Conservation (phyloP, 2,329 filamentous ascomycete species). For the Colletotrichum musae region DNA sequence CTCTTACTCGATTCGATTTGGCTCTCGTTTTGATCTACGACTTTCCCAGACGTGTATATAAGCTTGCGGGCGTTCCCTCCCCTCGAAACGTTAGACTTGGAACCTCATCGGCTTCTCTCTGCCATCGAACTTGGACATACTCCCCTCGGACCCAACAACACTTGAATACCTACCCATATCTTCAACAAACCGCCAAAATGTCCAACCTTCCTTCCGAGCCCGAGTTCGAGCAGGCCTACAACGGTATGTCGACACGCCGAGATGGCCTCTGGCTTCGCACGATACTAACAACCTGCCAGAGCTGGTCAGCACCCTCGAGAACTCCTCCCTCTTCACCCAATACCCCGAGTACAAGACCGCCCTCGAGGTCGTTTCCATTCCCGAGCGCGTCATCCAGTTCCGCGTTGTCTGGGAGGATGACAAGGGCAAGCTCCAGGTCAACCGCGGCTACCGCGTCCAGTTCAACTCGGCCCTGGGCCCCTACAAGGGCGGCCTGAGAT, state of each 20-base stretch:
- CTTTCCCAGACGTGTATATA: conserved; percentile 34
- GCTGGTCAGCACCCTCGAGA: conserved; percentile 93
- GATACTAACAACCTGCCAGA: conserved; percentile 68
- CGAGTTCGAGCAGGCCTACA: conserved; percentile 99
- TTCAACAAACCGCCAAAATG: conserved; percentile 65
- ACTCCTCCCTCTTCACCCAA: conserved; percentile 92
- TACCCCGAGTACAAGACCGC: conserved; percentile 95
- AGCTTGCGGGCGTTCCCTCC: conserved; percentile 37
- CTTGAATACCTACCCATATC: not conserved
- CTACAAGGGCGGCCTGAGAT: conserved; percentile 97
- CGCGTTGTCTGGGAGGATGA: conserved; percentile 98
- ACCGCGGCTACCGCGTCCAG: conserved; percentile 98
- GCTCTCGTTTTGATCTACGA: conserved; percentile 28
- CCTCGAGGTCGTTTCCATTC: conserved; percentile 88
- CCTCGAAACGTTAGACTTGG: not conserved
- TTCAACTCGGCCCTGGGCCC: conserved; percentile 98
- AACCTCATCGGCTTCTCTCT: conserved; percentile 36
- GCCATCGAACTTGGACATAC: conserved; percentile 17
- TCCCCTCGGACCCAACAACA: conserved; percentile 19
- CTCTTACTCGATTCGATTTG: conserved; percentile 40
- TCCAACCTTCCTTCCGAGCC: conserved; percentile 90
- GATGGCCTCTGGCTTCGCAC: conserved; percentile 5
- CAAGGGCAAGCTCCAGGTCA: conserved; percentile 88
- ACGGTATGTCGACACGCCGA: conserved; percentile 71
- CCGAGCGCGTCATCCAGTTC: conserved; percentile 97